phyloP scores from a whole-genome alignment of 495 filamentous ascomycete species.

The Hypoxylon rickii region DNA sequence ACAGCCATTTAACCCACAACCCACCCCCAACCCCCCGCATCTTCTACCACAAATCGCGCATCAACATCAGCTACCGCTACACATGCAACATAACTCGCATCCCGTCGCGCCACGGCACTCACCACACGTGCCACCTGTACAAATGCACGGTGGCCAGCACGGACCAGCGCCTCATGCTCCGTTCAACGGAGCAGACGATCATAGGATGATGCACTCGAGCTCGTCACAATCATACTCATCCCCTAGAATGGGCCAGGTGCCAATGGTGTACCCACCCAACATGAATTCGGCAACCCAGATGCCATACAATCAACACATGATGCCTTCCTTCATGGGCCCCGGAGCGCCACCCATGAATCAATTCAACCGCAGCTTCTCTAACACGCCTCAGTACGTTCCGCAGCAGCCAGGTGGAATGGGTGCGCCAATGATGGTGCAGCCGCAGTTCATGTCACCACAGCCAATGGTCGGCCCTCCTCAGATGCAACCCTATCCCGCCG shows the following conservation, averaged over 20 bases:
- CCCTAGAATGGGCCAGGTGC: slow-evolving; percentile 70
- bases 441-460: slow-evolving; percentile 60
- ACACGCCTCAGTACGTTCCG: slow-evolving; percentile 67
- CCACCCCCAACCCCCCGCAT: slow-evolving; percentile 67
- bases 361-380: slow-evolving; percentile 56
- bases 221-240: slow-evolving; percentile 78
- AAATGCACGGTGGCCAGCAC: slow-evolving; percentile 66
- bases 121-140: slow-evolving; percentile 67
- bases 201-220: slow-evolving; percentile 83
- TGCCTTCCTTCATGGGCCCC: slow-evolving; percentile 70
- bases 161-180: slow-evolving; percentile 63
- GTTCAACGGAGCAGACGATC: slow-evolving; percentile 74
- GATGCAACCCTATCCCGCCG: slow-evolving; percentile 71
- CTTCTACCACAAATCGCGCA: slow-evolving; percentile 62
- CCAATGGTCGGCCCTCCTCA: slow-evolving; percentile 67
- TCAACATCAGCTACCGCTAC: slow-evolving; percentile 77
- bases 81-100: slow-evolving; percentile 57
- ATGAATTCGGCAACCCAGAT: slow-evolving; percentile 72
- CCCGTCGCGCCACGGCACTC: slow-evolving; percentile 58
- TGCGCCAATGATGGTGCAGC: slow-evolving; percentile 79
- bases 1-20: slow-evolving; percentile 58
- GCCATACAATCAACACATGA: slow-evolving; percentile 72
- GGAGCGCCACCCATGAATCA: slow-evolving; percentile 61
- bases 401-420: slow-evolving; percentile 67
- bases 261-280: slow-evolving; percentile 71